A percentile compares a stretch with the other conserved stretches of the same genome.
phyloP scores from a whole-genome alignment of 306 rosid genomes.

The Mucuna pruriens region DNA sequence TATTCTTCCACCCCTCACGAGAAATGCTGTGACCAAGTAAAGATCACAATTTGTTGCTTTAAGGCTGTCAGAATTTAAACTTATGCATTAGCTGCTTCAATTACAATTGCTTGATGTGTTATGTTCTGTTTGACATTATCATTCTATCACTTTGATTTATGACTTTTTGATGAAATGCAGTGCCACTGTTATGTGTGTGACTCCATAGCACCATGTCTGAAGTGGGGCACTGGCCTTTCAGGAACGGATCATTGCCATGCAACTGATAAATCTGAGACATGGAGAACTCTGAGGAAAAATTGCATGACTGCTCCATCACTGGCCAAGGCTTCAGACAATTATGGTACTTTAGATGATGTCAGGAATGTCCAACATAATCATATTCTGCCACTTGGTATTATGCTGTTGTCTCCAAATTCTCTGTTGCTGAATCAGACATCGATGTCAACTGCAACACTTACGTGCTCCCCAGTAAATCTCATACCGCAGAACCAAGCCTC shows the following conservation, averaged over 20 bases:
- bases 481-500: conserved; percentile 38
- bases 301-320: conserved; percentile 44
- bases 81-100: not conserved
- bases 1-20: conserved; percentile 63
- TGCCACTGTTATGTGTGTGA: conserved; percentile 92
- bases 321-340: conserved; percentile 44
- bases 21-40: conserved; percentile 65
- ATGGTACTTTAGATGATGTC: conserved; percentile 1
- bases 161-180: conserved; percentile 51
- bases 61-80: conserved; percentile 4
- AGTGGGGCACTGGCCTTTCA: conserved; percentile 62
- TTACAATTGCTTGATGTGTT: not conserved
- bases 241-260: conserved; percentile 75
- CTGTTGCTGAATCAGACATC: conserved; percentile 30
- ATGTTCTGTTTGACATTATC: not conserved
- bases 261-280: conserved; percentile 58
- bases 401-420: conserved; percentile 39
- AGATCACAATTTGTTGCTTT: conserved; percentile 20
- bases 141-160: conserved; percentile 27
- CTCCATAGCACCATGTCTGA: conserved; percentile 67
- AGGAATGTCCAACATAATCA: conserved; percentile 35
- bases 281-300: conserved; percentile 56
- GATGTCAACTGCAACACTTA: conserved; percentile 29
- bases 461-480: conserved; percentile 30
- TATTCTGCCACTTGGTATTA: conserved; percentile 26